phyloP scores from a whole-genome alignment of 495 filamentous ascomycete genomes.

The Bacidia rubella region DNA sequence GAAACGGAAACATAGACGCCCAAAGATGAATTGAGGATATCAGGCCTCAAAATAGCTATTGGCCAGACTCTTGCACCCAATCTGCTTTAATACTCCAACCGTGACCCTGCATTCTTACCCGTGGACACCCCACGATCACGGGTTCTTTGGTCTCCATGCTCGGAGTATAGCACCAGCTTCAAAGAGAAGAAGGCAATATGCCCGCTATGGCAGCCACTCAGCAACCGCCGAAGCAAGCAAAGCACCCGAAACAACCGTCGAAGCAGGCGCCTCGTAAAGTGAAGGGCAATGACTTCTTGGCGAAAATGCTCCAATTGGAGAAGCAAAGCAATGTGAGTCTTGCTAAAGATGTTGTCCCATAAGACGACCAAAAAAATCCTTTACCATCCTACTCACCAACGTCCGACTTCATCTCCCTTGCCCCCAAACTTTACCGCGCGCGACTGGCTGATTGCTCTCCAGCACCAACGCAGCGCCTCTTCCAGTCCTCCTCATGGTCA shows the following conservation, averaged over 20 bases:
- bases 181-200: background rate
- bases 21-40: no score
- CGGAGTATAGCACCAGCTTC: background rate
- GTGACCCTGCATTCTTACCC: no score
- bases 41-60: no score
- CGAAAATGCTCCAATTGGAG: constrained; percentile 20
- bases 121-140: no score
- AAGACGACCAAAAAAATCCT: no score
- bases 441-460: background rate
- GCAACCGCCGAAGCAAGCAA: background rate
- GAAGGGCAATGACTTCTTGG: constrained; percentile 15
- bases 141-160: background rate
- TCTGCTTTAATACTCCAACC: no score
- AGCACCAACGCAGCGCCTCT: constrained; percentile 13
- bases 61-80: no score
- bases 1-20: background rate
- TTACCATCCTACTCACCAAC: no score
- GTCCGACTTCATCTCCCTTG: no score
- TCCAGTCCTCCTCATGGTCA: constrained; percentile 7
- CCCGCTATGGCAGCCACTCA: background rate
- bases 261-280: background rate
- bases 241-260: background rate
- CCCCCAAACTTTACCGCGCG: background rate
- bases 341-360: background rate
- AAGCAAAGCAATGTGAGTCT: constrained; percentile 18